Conservation (phyloP, 129 eudicot genomes). For the Centaurea solstitialis region DNA sequence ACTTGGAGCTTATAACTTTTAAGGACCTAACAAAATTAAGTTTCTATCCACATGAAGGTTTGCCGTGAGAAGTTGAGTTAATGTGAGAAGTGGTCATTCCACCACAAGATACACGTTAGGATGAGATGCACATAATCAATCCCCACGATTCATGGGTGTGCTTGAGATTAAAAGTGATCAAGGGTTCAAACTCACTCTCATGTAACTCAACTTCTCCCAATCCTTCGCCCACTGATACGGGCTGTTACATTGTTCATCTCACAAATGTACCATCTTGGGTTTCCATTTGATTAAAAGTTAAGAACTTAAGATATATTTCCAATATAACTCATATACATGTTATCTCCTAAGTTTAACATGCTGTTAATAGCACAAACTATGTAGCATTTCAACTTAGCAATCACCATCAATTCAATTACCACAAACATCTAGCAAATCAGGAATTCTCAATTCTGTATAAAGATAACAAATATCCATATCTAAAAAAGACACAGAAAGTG, state of each 20-base stretch:
- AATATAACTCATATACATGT: not conserved
- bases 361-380: not conserved
- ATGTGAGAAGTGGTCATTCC: too few relatives aligned
- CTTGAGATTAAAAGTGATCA: too few relatives aligned
- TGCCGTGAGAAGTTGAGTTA: too few relatives aligned
- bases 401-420: conserved; percentile 11
- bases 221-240: too few relatives aligned
- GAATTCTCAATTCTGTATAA: not conserved
- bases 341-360: conserved; percentile 1
- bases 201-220: too few relatives aligned
- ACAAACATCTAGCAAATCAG: conserved; percentile 10
- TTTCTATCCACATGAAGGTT: too few relatives aligned
- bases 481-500: not conserved
- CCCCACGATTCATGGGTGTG: too few relatives aligned
- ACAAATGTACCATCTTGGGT: not conserved
- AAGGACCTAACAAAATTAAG: too few relatives aligned
- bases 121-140: too few relatives aligned
- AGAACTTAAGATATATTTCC: not conserved
- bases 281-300: not conserved
- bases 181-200: too few relatives aligned
- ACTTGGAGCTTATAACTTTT: too few relatives aligned
- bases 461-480: not conserved
- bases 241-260: not conserved
- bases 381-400: not conserved
- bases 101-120: too few relatives aligned